These are phyloP conservation scores for Kalanchoe fedtschenkoi DNA, from an alignment of 164 flowering plant genomes.

Conservation along the genomic window DNA sequence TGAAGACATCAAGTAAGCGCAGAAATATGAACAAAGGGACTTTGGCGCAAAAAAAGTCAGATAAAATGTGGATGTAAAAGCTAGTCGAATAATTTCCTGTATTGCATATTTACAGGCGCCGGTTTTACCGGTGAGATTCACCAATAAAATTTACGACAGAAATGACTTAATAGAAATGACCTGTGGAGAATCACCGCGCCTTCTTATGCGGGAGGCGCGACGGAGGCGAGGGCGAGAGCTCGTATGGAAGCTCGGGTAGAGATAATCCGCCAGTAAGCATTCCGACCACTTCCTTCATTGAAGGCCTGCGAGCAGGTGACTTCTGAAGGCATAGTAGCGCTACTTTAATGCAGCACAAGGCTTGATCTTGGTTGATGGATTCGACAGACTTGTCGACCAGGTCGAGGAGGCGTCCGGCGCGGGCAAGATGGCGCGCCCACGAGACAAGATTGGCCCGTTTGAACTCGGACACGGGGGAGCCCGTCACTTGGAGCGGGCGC, in stretches of 20 bases:
- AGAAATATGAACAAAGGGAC: not conserved
- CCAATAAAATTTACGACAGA: not conserved
- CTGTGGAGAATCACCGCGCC: constrained; percentile 30
- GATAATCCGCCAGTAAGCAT: constrained; percentile 68
- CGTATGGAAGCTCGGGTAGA: constrained; percentile 64
- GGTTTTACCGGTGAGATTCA: not conserved
- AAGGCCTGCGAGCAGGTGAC: constrained; percentile 59
- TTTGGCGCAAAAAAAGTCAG: not conserved
- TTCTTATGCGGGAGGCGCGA: constrained; percentile 53
- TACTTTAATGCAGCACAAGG: constrained; percentile 63
- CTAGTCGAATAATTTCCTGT: not conserved
- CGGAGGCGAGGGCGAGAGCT: constrained; percentile 87
- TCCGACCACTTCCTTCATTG: constrained; percentile 63
- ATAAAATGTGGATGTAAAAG: not conserved
- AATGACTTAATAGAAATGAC: too few relatives aligned
- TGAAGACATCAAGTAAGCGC: not conserved
- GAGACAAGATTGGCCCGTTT: constrained; percentile 84
- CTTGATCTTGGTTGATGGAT: constrained; percentile 53
- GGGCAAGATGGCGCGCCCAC: constrained; percentile 86
- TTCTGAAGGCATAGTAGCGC: constrained; percentile 84
- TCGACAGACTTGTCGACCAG: constrained; percentile 62
- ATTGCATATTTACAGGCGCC: not conserved
- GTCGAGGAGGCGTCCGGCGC: constrained; percentile 64
- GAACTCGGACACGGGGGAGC: constrained; percentile 83
- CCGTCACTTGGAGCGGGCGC: constrained; percentile 80